Base-by-base conservation (phyloP, 345 rosid species). In the Populus euphratica region DNA sequence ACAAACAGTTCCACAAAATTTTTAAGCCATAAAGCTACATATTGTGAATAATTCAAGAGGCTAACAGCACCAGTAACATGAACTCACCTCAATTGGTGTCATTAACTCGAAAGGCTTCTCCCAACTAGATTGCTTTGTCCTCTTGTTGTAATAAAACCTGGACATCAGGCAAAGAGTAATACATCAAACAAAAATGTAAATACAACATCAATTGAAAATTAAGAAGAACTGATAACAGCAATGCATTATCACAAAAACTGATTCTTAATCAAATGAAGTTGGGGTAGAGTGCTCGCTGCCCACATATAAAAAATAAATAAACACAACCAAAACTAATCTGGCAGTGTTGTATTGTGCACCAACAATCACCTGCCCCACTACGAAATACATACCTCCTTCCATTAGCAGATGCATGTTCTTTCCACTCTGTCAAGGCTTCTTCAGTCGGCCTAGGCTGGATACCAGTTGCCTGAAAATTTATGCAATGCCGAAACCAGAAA, bases 101-200 rank as follows among this genome's bases (percentile, higher is more conserved):
- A 96, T 92, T 88, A 96, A 84, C 78, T 93, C 98, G 68, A 84
- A 77, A 73, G 99, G 99, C 88, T 93, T 96, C 85, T 91, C 96
- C 99, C 99, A 96, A 71, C 89, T 88, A 69, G 98, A 93, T 85
- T 81, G 87, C 72, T 87, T 88, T 61, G 95, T 88, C 87, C 78
- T 90, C 89, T 86, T 93, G 85, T 96, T 96, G 86, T 85, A 91
- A 85, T 93, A 96, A 87, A 89, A 96, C 72, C 99, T 96, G 85
- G 27, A 80, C 3, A 81, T 68, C 35, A 49, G 54, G 79, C 27
- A 86, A 47, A 61, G 41, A 69, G 11, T 36, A 66, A 33, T 63
- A 33, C 44, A 59, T 65, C 64, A 64, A 68, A 38, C 38, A 79
- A 59, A 64, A 25, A 74, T 65, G 72, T 76, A 35, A 39, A 56